phyloP scores from a whole-genome alignment of 495 filamentous ascomycete species.

The Viridothelium virens region DNA sequence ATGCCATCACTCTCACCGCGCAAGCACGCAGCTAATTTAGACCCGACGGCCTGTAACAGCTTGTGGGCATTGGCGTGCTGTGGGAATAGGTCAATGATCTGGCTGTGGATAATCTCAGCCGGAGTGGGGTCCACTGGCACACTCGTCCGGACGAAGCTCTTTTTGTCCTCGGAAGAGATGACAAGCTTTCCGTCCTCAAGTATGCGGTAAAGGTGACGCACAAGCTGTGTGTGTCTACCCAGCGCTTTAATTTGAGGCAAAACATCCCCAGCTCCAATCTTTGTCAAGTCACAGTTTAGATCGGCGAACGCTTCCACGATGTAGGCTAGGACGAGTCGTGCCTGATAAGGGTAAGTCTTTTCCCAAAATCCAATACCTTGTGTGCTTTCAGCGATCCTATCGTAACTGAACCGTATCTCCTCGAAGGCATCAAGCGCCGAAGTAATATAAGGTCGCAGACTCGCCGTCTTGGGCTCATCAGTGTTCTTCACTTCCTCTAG shows the following conservation, averaged over 20 bases:
- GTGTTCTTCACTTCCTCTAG: background rate
- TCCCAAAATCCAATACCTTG: background rate
- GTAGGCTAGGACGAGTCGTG: background rate
- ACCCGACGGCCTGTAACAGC: constrained; percentile 12
- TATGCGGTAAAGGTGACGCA: constrained; percentile 10
- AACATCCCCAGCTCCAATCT: background rate
- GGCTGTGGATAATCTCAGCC: background rate
- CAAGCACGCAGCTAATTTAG: constrained; percentile 11
- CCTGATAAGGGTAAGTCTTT: background rate
- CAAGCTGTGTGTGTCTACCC: constrained; percentile 10
- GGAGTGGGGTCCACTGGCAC: background rate
- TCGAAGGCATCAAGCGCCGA: background rate
- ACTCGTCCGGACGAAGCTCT: background rate
- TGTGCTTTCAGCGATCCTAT: background rate
- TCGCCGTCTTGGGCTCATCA: background rate
- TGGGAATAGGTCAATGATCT: constrained; percentile 12
- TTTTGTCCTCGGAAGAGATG: background rate
- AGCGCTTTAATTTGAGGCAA: background rate
- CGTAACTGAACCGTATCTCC: background rate
- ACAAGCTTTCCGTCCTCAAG: constrained; percentile 13
- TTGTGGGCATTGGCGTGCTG: constrained; percentile 8
- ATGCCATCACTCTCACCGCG: constrained; percentile 13
- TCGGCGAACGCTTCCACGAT: constrained; percentile 16
- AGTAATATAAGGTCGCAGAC: background rate
- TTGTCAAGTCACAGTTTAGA: constrained; percentile 13